These are phyloP conservation scores for Sporothrix globosa DNA, from an alignment of 2,329 filamentous ascomycete genomes.

Conservation along the genomic window DNA sequence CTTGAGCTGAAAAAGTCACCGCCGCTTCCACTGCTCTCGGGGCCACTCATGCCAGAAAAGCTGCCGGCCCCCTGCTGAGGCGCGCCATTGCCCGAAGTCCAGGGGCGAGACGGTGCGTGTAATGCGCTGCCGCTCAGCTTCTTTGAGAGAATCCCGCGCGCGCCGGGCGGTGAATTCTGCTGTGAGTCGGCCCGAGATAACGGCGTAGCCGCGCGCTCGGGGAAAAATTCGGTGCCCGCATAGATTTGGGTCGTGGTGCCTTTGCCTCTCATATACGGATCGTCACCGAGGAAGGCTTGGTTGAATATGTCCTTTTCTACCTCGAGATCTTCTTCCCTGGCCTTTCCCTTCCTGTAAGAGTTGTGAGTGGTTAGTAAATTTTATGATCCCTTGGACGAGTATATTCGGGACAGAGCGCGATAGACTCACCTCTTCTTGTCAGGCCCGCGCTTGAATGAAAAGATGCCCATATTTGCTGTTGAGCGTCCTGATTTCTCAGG, in stretches of 20 bases:
- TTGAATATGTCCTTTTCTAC: slow-evolving; percentile 43
- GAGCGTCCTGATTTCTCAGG: background rate
- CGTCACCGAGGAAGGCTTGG: slow-evolving; percentile 43
- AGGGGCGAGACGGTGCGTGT: slow-evolving; percentile 44
- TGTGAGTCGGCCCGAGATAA: slow-evolving; percentile 41
- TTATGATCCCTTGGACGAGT: background rate
- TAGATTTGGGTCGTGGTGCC: slow-evolving; percentile 26
- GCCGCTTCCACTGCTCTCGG: background rate
- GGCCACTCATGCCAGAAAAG: slow-evolving; percentile 16
- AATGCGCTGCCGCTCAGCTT: slow-evolving; percentile 48
- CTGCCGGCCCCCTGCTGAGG: slow-evolving; percentile 8
- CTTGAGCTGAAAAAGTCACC: background rate
- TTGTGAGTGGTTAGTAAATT: background rate
- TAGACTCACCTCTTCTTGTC: slow-evolving; percentile 59
- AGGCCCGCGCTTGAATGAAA: slow-evolving; percentile 60
- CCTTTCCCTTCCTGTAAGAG: slow-evolving; percentile 40
- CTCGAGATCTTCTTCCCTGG: slow-evolving; percentile 29
- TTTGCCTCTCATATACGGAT: slow-evolving; percentile 45
- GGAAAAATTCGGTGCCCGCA: slow-evolving; percentile 39
- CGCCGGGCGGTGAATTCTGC: background rate
- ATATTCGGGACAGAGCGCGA: background rate
- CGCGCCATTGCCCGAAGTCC: slow-evolving; percentile 29
- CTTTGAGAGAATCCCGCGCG: background rate
- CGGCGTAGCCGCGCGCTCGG: slow-evolving; percentile 44
- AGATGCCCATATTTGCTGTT: slow-evolving; percentile 58